A percentile compares a stretch with the other conserved stretches of the same genome.
Conservation (phyloP, 2,329 filamentous ascomycete genomes). For the Scleromitrula shiraiana region DNA sequence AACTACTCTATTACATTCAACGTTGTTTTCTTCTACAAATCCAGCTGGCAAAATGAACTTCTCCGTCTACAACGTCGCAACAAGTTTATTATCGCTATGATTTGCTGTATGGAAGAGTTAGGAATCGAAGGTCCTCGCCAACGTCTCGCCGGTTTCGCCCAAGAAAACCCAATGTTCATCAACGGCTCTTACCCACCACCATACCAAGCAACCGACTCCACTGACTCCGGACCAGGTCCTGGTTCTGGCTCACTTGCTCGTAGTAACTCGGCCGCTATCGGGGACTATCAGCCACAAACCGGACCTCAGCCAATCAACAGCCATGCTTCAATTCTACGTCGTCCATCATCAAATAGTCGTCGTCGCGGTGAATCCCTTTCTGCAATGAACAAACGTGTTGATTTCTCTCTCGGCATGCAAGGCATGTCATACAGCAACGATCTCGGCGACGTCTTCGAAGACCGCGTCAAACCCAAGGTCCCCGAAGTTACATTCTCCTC, state of each 20-base stretch:
- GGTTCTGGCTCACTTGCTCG: slow-evolving; percentile 25
- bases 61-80: slow-evolving; percentile 84
- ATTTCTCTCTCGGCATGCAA: slow-evolving; percentile 63
- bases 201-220: background rate
- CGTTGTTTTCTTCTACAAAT: slow-evolving; percentile 96
- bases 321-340: slow-evolving; percentile 48
- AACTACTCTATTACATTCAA: slow-evolving; percentile 83
- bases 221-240: slow-evolving; percentile 3
- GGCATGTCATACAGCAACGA: slow-evolving; percentile 49
- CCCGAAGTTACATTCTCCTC: slow-evolving; percentile 21
- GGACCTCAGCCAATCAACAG: slow-evolving; percentile 18
- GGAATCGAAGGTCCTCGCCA: slow-evolving; percentile 30
- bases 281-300: background rate
- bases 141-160: slow-evolving; percentile 25
- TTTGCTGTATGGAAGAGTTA: slow-evolving; percentile 59
- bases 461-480: slow-evolving; percentile 32
- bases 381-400: slow-evolving; percentile 53
- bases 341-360: slow-evolving; percentile 33
- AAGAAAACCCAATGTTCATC: slow-evolving; percentile 26
- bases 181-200: slow-evolving; percentile 23
- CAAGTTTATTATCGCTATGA: slow-evolving; percentile 87
- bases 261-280: slow-evolving; percentile 23
- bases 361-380: slow-evolving; percentile 49
- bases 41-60: slow-evolving; percentile 91
- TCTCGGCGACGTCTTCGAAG: slow-evolving; percentile 58